These are phyloP conservation scores for Torulaspora microellipsoides DNA, from an alignment of 805 yeast species.

Conservation along the genomic window DNA sequence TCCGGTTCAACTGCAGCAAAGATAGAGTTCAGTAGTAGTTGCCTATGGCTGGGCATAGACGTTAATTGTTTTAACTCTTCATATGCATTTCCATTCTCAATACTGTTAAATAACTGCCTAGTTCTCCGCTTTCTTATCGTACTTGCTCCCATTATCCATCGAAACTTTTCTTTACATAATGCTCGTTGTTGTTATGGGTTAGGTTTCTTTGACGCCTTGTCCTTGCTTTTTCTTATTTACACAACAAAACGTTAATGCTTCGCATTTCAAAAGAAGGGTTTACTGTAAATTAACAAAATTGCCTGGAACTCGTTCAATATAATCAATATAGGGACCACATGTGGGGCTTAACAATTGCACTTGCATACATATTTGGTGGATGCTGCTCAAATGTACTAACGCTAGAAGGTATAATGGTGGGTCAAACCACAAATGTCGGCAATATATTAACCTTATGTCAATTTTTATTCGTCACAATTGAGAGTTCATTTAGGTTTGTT, in stretches of 20 bases:
- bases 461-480: slow-evolving; percentile 48
- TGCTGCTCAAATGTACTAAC: slow-evolving; percentile 69
- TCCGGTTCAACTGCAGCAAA: slow-evolving; percentile 23
- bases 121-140: slow-evolving; percentile 5
- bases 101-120: slow-evolving; percentile 8
- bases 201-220: too few species aligned
- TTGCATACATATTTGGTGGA: slow-evolving; percentile 55
- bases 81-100: slow-evolving; percentile 14
- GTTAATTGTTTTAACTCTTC: slow-evolving; percentile 19
- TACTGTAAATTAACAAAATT: too few species aligned
- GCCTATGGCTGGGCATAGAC: slow-evolving; percentile 12
- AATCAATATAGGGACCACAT: not conserved
- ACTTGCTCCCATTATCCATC: slow-evolving; percentile 1
- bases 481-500: slow-evolving; percentile 39
- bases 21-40: slow-evolving; percentile 20
- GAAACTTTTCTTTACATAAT: too few species aligned
- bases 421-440: slow-evolving; percentile 38
- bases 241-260: not conserved
- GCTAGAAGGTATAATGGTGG: slow-evolving; percentile 48
- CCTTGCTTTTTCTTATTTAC: too few species aligned
- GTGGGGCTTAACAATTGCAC: slow-evolving; percentile 18
- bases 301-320: too few species aligned
- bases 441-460: slow-evolving; percentile 54
- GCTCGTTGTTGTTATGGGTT: too few species aligned
- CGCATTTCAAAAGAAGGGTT: not conserved